Percentiles rank a stretch among this genome's conserved stretches.
These are phyloP conservation scores for Monosporascus sp. DNA, from an alignment of 2,329 filamentous ascomycete species.

Conservation along the genomic window DNA sequence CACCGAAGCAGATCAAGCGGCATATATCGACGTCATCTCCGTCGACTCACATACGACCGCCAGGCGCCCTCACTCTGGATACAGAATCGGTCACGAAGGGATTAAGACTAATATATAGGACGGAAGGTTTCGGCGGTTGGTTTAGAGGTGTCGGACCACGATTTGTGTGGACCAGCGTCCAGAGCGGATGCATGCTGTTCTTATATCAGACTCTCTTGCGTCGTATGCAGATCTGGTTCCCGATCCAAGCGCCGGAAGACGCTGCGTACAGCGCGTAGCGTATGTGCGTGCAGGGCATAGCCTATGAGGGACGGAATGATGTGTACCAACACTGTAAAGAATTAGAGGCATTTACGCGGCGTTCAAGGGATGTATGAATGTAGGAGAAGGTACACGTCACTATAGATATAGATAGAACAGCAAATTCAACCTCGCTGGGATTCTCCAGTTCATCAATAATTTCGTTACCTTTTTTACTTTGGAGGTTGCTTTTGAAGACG, in stretches of 20 bases:
- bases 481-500: no score
- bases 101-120: conserved; percentile 79
- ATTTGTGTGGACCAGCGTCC: conserved; percentile 94
- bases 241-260: conserved; percentile 27
- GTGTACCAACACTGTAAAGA: conserved; percentile 18
- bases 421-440: no score
- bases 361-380: conserved; percentile 17
- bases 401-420: conserved; percentile 13
- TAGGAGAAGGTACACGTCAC: neutral
- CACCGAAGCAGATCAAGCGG: conserved; percentile 52
- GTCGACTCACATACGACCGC: conserved; percentile 73
- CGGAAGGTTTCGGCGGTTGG: conserved; percentile 83
- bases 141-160: conserved; percentile 92
- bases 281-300: neutral
- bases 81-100: conserved; percentile 87
- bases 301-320: neutral
- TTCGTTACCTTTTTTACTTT: no score
- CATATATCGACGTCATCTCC: conserved; percentile 87
- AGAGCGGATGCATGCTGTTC: conserved; percentile 94
- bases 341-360: conserved; percentile 24
- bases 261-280: conserved; percentile 12
- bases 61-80: conserved; percentile 74
- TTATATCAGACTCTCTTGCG: conserved; percentile 85
- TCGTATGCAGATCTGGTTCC: conserved; percentile 57
- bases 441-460: no score